phyloP scores from a whole-genome alignment of 306 rosid genomes.

The Glycine tomentella region DNA sequence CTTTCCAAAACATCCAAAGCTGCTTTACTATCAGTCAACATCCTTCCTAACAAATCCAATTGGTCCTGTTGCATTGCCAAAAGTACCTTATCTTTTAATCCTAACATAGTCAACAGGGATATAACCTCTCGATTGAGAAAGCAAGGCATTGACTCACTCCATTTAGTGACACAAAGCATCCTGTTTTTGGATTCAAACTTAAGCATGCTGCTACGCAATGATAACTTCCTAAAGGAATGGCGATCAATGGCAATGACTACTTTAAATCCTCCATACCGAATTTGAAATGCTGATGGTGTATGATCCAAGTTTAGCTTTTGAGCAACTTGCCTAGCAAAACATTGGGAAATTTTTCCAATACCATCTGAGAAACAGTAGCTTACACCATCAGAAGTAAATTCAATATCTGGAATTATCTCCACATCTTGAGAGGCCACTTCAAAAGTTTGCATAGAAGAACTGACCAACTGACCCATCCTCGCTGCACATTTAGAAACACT shows the following conservation, averaged over 20 bases:
- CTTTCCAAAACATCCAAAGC: slow-evolving; percentile 75
- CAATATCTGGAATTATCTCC: slow-evolving; percentile 85
- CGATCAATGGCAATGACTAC: slow-evolving; percentile 90
- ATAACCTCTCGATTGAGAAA: slow-evolving; percentile 91
- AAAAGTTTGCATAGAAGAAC: slow-evolving; percentile 83
- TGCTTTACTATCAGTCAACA: slow-evolving; percentile 67
- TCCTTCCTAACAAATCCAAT: slow-evolving; percentile 66
- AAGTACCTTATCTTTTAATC: slow-evolving; percentile 74
- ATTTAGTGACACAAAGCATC: slow-evolving; percentile 88
- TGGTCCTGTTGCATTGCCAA: slow-evolving; percentile 82
- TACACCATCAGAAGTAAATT: slow-evolving; percentile 64
- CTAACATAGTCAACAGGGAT: slow-evolving; percentile 77
- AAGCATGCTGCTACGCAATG: slow-evolving; percentile 86
- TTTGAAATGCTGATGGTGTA: slow-evolving; percentile 91
- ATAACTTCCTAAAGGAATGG: slow-evolving; percentile 74
- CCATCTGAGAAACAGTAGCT: slow-evolving; percentile 95
- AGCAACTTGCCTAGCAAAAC: slow-evolving; percentile 88
- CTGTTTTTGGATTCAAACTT: slow-evolving; percentile 81
- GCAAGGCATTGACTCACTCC: slow-evolving; percentile 87
- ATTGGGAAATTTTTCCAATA: slow-evolving; percentile 81
- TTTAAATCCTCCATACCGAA: slow-evolving; percentile 95
- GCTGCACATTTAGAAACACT: slow-evolving; percentile 96
- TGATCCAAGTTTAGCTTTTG: slow-evolving; percentile 69
- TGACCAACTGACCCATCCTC: slow-evolving; percentile 97
- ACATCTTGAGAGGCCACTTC: slow-evolving; percentile 71